Percentiles rank a stretch among this genome's conserved stretches.
Conservation (phyloP, 225 moss, liverwort and hornwort genomes). For the Physcomitrellopsis africana region DNA sequence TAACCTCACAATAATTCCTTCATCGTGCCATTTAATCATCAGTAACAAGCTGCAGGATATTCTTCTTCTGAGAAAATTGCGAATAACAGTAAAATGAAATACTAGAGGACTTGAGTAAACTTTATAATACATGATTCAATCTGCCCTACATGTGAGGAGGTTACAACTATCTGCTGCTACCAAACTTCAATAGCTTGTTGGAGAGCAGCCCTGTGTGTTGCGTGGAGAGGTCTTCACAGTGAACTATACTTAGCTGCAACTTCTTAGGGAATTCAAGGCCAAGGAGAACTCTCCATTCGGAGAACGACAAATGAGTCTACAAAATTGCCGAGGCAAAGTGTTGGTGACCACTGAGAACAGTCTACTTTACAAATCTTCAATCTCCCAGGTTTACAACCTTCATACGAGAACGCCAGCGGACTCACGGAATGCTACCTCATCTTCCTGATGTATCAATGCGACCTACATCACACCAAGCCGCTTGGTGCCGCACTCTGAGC, state of each 20-base stretch:
- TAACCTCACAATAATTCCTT: no score
- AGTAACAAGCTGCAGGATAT: no score
- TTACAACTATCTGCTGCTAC: background rate
- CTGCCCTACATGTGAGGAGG: background rate
- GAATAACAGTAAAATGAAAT: slow-evolving; percentile 4
- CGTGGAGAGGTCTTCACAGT: background rate
- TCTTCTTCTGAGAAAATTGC: background rate
- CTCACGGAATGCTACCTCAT: slow-evolving; percentile 26
- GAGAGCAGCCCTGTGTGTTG: background rate
- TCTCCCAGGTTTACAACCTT: slow-evolving; percentile 8
- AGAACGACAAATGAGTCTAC: background rate
- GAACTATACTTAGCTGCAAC: background rate
- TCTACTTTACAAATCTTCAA: slow-evolving; percentile 22
- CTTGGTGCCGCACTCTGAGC: slow-evolving; percentile 86
- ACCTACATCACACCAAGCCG: slow-evolving; percentile 59
- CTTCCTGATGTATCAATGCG: slow-evolving; percentile 16
- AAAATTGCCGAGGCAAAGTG: background rate
- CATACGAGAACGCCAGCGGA: slow-evolving; percentile 10
- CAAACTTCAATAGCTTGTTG: slow-evolving; percentile 1
- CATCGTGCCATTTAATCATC: no score
- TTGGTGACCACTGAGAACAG: background rate
- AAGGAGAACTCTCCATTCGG: background rate
- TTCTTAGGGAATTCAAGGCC: background rate
- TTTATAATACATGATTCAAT: slow-evolving; percentile 2
- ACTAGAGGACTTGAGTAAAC: background rate